A percentile compares a stretch with the other conserved stretches of the same genome.
Conservation (phyloP, 2,329 filamentous ascomycete species). For the Orbilia javanica region DNA sequence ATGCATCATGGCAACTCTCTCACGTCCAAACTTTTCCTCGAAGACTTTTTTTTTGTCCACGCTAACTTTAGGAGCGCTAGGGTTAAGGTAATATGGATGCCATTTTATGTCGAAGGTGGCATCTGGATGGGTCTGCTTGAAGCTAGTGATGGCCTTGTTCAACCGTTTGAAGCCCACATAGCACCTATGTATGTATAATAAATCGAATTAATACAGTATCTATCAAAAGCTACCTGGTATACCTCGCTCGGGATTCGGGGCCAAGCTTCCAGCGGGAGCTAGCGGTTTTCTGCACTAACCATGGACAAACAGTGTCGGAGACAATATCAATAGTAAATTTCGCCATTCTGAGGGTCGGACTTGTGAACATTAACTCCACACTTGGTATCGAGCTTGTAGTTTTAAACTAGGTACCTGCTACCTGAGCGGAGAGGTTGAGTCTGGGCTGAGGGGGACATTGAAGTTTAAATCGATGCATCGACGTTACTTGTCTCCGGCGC, state of each 20-base stretch:
- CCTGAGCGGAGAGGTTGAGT: too few species aligned
- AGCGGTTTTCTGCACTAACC: slow-evolving; percentile 65
- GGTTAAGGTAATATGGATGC: slow-evolving; percentile 85
- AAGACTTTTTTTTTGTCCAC: slow-evolving; percentile 73
- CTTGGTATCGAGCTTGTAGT: not conserved
- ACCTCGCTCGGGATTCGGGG: too few species aligned
- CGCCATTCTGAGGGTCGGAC: slow-evolving; percentile 70
- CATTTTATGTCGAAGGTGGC: slow-evolving; percentile 81
- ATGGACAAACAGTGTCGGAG: slow-evolving; percentile 83
- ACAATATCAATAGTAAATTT: slow-evolving; percentile 82
- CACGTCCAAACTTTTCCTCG: slow-evolving; percentile 74
- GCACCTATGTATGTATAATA: slow-evolving; percentile 64
- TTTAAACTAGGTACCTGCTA: not conserved
- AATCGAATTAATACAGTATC: not conserved
- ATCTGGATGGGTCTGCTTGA: slow-evolving; percentile 73
- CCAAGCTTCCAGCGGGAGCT: not conserved
- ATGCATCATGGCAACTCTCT: slow-evolving; percentile 72
- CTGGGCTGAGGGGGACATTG: not conserved
- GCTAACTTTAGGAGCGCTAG: slow-evolving; percentile 70
- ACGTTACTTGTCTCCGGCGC: too few species aligned
- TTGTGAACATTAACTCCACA: slow-evolving; percentile 1
- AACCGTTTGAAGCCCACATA: slow-evolving; percentile 84
- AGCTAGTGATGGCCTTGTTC: slow-evolving; percentile 76
- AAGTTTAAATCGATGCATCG: slow-evolving; percentile 8
- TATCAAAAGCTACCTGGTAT: too few species aligned